phyloP scores from a whole-genome alignment of 2,329 filamentous ascomycete genomes.

The Colletotrichum agaves region DNA sequence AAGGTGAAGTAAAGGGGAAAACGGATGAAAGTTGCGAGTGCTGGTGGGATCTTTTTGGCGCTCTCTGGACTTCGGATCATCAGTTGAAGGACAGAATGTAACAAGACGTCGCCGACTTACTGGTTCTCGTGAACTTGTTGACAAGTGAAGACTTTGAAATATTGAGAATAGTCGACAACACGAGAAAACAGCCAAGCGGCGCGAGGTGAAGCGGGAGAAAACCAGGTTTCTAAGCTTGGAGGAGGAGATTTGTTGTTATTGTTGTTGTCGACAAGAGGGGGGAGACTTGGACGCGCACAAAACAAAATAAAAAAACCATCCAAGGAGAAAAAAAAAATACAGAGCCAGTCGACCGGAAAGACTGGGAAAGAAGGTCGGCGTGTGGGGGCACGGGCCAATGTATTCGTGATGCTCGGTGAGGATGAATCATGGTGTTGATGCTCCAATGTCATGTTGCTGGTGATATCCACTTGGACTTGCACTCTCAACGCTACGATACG shows the following conservation, averaged over 20 bases:
- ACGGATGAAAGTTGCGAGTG: background rate
- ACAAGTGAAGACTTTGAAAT: background rate
- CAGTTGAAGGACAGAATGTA: accelerated
- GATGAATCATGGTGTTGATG: background rate
- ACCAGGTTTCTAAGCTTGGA: background rate
- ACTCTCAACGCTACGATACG: too few species aligned
- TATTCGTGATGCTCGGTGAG: slow-evolving; percentile 7
- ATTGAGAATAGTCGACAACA: background rate
- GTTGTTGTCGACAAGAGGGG: background rate
- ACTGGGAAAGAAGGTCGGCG: slow-evolving; percentile 17
- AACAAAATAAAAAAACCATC: background rate
- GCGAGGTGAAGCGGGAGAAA: background rate
- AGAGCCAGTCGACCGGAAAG: background rate
- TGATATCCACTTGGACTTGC: background rate
- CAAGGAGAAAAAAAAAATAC: background rate
- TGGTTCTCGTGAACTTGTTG: background rate
- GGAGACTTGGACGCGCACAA: background rate
- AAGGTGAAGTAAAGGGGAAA: background rate
- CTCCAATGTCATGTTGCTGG: background rate
- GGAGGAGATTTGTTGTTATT: background rate
- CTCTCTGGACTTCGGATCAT: background rate
- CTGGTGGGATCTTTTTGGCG: background rate
- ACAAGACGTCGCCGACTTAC: background rate
- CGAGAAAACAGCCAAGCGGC: background rate
- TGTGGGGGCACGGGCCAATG: background rate